These are phyloP conservation scores for Lichina pygmaea DNA, from an alignment of 495 filamentous ascomycete species.

Conservation along the genomic window DNA sequence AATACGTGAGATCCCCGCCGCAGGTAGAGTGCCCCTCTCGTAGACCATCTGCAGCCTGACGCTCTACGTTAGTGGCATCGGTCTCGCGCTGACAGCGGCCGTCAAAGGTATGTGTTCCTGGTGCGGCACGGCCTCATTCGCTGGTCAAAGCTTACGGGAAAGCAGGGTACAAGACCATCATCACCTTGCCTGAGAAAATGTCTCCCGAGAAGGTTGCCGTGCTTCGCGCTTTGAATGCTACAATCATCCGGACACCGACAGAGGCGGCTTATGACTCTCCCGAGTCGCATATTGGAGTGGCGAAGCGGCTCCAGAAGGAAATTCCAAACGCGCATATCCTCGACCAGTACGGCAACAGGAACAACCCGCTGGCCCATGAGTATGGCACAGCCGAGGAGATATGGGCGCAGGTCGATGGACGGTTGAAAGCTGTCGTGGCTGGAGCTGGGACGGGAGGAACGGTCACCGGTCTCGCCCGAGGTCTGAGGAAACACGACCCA, in stretches of 20 bases:
- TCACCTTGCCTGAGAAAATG: conserved; percentile 98
- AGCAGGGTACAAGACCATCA: conserved; percentile 75
- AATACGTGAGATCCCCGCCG: conserved; percentile 40
- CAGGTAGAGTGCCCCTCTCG: neutral
- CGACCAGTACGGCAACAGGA: conserved; percentile 78
- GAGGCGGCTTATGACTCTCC: conserved; percentile 83
- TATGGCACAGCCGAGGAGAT: conserved; percentile 89
- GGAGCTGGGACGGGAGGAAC: conserved; percentile 92
- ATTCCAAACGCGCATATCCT: conserved; percentile 90
- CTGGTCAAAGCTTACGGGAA: neutral
- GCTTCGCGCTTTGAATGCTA: conserved; percentile 73
- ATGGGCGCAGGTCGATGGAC: conserved; percentile 70
- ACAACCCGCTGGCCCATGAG: conserved; percentile 90
- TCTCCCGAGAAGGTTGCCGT: conserved; percentile 93
- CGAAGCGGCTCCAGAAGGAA: conserved; percentile 70
- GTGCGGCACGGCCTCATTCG: neutral
- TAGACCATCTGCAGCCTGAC: too few species aligned
- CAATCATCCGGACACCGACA: conserved; percentile 92
- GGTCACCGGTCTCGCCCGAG: conserved; percentile 68
- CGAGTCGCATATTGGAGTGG: conserved; percentile 92
- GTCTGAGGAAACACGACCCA: conserved; percentile 63
- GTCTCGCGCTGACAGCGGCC: conserved; percentile 74
- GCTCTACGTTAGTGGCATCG: conserved; percentile 42
- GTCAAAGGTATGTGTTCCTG: conserved; percentile 37
- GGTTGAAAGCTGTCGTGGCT: conserved; percentile 63